Conservation (phyloP, 2,329 filamentous ascomycete species). For the Talaromyces atroroseus region DNA sequence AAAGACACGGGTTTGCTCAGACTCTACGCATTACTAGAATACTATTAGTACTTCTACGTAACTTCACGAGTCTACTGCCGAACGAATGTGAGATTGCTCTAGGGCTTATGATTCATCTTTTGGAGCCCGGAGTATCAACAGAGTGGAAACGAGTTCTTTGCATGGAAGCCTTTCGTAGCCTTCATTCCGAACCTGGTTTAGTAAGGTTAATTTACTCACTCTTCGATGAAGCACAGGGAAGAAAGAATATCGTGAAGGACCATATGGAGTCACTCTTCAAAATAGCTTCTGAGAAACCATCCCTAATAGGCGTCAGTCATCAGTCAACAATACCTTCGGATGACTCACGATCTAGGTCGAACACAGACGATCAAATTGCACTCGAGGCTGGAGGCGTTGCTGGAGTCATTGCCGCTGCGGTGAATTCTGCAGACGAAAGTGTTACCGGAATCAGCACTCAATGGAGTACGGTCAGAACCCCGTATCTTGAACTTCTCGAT, state of each 20-base stretch:
- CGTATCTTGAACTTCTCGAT: slow-evolving; percentile 90
- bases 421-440: slow-evolving; percentile 60
- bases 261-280: slow-evolving; percentile 86
- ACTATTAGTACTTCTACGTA: slow-evolving; percentile 71
- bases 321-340: slow-evolving; percentile 77
- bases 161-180: slow-evolving; percentile 81
- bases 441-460: slow-evolving; percentile 76
- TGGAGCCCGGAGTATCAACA: slow-evolving; percentile 74
- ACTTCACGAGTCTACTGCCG: slow-evolving; percentile 68
- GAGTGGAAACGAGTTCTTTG: slow-evolving; percentile 85
- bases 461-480: slow-evolving; percentile 82
- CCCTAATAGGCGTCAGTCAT: slow-evolving; percentile 78
- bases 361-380: slow-evolving; percentile 73
- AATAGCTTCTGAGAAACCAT: slow-evolving; percentile 83
- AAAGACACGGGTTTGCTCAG: slow-evolving; percentile 71
- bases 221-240: slow-evolving; percentile 68
- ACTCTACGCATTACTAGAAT: slow-evolving; percentile 79
- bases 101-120: slow-evolving; percentile 72
- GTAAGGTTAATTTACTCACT: slow-evolving; percentile 73
- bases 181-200: slow-evolving; percentile 75
- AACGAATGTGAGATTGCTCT: slow-evolving; percentile 79
- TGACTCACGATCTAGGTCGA: slow-evolving; percentile 51
- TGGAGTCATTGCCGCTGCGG: slow-evolving; percentile 74
- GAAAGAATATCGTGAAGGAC: slow-evolving; percentile 72
- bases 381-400: slow-evolving; percentile 82